A percentile compares a stretch with the other conserved stretches of the same genome.
Evolutionary conservation across 73 alveolate species (phyloP).

Genomic region (Paramecium octaurelia): DNA sequence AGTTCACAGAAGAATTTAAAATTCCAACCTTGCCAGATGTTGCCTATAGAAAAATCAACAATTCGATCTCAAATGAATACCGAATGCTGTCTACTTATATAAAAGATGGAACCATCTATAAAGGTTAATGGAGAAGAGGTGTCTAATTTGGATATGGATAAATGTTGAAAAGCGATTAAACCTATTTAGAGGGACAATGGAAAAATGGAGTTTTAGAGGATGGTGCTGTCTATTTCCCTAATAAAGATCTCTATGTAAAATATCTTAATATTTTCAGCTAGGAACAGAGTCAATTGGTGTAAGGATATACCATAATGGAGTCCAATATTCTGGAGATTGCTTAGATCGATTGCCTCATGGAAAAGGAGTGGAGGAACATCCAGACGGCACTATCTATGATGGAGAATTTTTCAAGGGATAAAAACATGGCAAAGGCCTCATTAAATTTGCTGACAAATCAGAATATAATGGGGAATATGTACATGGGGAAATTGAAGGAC

Average conservation of each 20-base stretch:
- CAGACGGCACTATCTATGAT: neutral
- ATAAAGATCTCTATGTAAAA: constrained; percentile 27
- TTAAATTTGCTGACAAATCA: neutral
- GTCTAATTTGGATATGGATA: neutral
- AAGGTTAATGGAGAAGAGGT: neutral
- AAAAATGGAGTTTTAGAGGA: neutral
- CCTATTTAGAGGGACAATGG: constrained; percentile 48
- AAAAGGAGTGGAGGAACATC: neutral
- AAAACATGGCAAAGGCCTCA: neutral
- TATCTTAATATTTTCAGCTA: neutral
- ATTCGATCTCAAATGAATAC: neutral
- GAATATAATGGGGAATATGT: constrained; percentile 44
- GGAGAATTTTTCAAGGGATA: neutral
- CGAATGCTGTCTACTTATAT: constrained; percentile 11
- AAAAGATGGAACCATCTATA: neutral
- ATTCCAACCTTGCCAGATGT: neutral
- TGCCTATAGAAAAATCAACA: neutral
- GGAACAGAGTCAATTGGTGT: neutral
- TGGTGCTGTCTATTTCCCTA: neutral
- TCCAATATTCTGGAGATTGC: constrained; percentile 62
- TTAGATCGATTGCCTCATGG: constrained; percentile 64
- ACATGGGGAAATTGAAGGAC: constrained; percentile 61
- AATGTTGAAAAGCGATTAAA: neutral
- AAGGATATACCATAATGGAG: constrained; percentile 15
- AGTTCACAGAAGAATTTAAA: neutral